Conservation (phyloP, 2,329 filamentous ascomycete genomes). For the Rhynchosporium secalis region DNA sequence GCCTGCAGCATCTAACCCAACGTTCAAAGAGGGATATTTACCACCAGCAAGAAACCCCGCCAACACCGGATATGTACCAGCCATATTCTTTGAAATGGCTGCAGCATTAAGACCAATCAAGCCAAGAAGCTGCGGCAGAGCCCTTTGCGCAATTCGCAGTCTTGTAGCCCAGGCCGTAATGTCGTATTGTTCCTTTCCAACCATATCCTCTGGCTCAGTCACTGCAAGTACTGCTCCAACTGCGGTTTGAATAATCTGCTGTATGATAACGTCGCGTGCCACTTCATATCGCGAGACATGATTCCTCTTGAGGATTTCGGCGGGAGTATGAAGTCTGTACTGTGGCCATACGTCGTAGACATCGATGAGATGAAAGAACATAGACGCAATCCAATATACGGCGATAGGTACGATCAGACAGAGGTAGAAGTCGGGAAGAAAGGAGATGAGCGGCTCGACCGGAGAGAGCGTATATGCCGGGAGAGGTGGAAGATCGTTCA, state of each 20-base stretch:
- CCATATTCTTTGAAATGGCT: conserved; percentile 73
- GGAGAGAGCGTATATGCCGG: conserved; percentile 75
- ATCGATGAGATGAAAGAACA: conserved; percentile 82
- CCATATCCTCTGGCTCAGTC: conserved; percentile 71
- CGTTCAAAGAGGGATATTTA: conserved; percentile 70
- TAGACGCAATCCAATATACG: conserved; percentile 85
- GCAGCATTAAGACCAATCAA: conserved; percentile 74
- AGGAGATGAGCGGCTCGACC: conserved; percentile 70
- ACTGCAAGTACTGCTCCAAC: conserved; percentile 67
- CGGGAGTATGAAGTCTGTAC: conserved; percentile 92
- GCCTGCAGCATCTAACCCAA: conserved; percentile 55
- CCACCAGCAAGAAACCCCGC: conserved; percentile 79
- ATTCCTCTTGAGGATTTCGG: conserved; percentile 87
- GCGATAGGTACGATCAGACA: conserved; percentile 74
- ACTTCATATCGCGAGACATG: conserved; percentile 83
- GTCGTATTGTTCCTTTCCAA: conserved; percentile 80
- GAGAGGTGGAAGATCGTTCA: conserved; percentile 75
- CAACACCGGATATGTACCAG: conserved; percentile 68
- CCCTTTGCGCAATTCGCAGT: conserved; percentile 74
- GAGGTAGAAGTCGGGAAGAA: conserved; percentile 79
- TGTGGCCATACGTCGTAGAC: conserved; percentile 81
- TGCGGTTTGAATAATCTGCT: conserved; percentile 84
- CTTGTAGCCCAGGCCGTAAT: conserved; percentile 87
- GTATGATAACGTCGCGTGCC: conserved; percentile 84
- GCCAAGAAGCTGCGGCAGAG: conserved; percentile 70